Conservation (phyloP, 352 stramenopile genomes). For the Globisporangium uncinulatum region DNA sequence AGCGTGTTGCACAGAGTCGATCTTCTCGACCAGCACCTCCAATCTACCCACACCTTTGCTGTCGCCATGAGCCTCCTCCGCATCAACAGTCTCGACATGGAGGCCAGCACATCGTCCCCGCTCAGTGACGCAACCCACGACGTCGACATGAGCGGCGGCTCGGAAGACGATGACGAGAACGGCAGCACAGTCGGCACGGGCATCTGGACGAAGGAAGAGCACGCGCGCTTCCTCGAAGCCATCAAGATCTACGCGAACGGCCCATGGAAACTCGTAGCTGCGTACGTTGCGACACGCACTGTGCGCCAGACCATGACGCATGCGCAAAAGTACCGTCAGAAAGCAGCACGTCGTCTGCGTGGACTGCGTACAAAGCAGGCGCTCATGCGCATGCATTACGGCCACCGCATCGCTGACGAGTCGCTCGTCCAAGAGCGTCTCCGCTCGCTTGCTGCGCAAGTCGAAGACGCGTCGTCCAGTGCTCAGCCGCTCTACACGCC, state of each 20-base stretch:
- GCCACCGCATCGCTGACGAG: conserved; percentile 58
- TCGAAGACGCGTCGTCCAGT: conserved; percentile 7
- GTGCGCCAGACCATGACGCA: conserved; percentile 77
- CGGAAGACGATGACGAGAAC: conserved; percentile 7
- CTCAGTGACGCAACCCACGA: not conserved
- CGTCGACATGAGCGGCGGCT: conserved; percentile 1
- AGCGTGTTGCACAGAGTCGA: conserved; percentile 4
- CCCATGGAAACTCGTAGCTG: conserved; percentile 61
- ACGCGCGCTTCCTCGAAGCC: conserved; percentile 60
- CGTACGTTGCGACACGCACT: conserved; percentile 58
- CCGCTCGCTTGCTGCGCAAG: conserved; percentile 23
- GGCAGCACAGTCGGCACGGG: conserved; percentile 25
- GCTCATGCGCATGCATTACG: conserved; percentile 67
- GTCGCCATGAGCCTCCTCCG: conserved; percentile 9
- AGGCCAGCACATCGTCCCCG: not conserved
- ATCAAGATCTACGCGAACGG: conserved; percentile 71
- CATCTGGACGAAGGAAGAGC: conserved; percentile 61
- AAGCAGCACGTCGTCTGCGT: conserved; percentile 46
- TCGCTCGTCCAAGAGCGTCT: conserved; percentile 57
- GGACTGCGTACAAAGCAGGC: conserved; percentile 64
- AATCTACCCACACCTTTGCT: not conserved
- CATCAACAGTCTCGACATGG: not conserved
- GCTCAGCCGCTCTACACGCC: conserved; percentile 9
- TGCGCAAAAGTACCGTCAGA: conserved; percentile 70
- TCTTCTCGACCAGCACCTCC: conserved; percentile 6